These are phyloP conservation scores for Sugiyamaella boreocaroliniensis DNA, from an alignment of 805 yeast genomes.

Conservation along the genomic window DNA sequence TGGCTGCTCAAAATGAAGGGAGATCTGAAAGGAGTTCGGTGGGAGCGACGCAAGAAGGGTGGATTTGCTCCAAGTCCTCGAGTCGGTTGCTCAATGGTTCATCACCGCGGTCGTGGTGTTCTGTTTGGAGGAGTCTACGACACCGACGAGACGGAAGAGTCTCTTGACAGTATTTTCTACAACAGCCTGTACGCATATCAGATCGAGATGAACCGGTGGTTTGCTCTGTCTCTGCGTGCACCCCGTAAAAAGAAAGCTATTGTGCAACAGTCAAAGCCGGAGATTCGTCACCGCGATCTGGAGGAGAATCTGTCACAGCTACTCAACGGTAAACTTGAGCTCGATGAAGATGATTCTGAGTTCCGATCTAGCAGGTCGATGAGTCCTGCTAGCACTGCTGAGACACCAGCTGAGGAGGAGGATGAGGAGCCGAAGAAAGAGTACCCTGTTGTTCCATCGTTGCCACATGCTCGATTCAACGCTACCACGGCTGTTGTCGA, in stretches of 20 bases:
- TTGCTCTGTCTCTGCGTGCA: constrained; percentile 56
- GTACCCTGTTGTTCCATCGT: constrained; percentile 49
- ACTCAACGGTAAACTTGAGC: constrained; percentile 27
- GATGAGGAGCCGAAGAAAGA: constrained; percentile 36
- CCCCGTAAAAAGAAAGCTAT: constrained; percentile 47
- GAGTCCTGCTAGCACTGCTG: constrained; percentile 25
- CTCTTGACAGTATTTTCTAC: constrained; percentile 75
- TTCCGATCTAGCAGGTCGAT: constrained; percentile 29
- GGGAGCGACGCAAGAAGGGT: constrained; percentile 86
- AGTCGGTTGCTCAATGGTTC: constrained; percentile 88
- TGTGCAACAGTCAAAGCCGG: constrained; percentile 37
- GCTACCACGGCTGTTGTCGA: constrained; percentile 78
- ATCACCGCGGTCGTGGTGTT: constrained; percentile 86
- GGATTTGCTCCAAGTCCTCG: constrained; percentile 89
- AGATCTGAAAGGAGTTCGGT: constrained; percentile 67
- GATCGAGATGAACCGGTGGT: constrained; percentile 85
- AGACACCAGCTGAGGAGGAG: constrained; percentile 28
- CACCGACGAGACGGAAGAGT: constrained; percentile 91
- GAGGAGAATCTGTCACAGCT: constrained; percentile 64
- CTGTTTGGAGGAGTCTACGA: constrained; percentile 95
- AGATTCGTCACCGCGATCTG: constrained; percentile 64
- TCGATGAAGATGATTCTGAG: constrained; percentile 24
- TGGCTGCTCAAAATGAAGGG: constrained; percentile 86
- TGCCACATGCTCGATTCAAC: constrained; percentile 89
- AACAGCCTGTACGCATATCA: constrained; percentile 78